Evolutionary conservation across 441 rosid genomes (phyloP), one percentile per base, ranked within the genome.

Genomic region (Adansonia rubrostipa): DNA sequence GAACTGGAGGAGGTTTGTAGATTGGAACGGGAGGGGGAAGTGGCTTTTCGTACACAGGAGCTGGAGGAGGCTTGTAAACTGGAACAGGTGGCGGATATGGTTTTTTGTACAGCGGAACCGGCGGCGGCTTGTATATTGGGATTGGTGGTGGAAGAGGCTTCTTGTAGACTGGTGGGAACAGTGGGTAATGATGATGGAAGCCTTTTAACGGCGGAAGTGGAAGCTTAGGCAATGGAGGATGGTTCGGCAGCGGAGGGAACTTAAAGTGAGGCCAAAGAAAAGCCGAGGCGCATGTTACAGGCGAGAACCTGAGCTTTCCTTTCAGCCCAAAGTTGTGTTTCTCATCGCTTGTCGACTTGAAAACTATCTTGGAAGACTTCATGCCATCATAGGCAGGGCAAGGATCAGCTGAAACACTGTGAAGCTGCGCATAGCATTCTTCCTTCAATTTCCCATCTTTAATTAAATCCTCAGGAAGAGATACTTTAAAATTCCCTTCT

Each of bases 371-470:
- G 79, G 87, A 62, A 40, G 98, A 83, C 4, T 91, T 87, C 0
- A 89, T 20, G 40, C 88, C 88, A 40, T 81, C 79, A 24, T 84
- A 84, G 24, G 89, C 81, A 3, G 96, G 93, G 69, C 98, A 95
- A 50, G 94, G 90, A 2, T 79, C 44, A 0, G 86, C 87, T 0
- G 89, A 82, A 6, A 92, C 92, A 67, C 93, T 90, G 79, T 91
- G 95, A 80, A 93, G 96, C 80, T 89, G 96, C 20, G 97, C 99
- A 58, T 91, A 90, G 85, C 98, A 93, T 68, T 92, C 92, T 80
- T 92, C 94, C 80, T 84, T 89, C 1, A 92, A 74, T 24, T 87
- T 85, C 9, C 87, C 96, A 28, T 87, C 85, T 57, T 85, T 71
- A 14, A 89, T 85, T 33, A 91, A 75, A 62, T 90, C 92, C 45